phyloP scores from a whole-genome alignment of 768 basidiomycete genomes.

The Phylloporus arenicola region DNA sequence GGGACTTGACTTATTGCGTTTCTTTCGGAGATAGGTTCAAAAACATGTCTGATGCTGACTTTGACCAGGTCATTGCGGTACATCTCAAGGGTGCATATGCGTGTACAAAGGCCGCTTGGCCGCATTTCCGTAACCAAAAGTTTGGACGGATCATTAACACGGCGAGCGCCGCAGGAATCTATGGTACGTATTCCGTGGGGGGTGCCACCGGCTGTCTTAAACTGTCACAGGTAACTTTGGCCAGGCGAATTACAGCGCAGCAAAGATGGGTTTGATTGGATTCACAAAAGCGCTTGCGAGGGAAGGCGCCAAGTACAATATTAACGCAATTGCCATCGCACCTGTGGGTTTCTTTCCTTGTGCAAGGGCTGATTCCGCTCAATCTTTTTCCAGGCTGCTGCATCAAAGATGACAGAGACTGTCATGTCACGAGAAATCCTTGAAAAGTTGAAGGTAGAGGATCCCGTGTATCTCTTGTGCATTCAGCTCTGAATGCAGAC shows the following conservation, averaged over 20 bases:
- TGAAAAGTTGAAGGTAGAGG: conserved; percentile 65
- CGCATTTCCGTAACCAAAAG: conserved; percentile 89
- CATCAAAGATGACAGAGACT: conserved; percentile 93
- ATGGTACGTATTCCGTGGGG: conserved; percentile 48
- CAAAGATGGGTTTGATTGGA: conserved; percentile 91
- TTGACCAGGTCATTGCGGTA: conserved; percentile 82
- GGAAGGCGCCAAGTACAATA: conserved; percentile 90
- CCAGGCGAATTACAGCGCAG: conserved; percentile 96
- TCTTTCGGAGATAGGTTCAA: conserved; percentile 61
- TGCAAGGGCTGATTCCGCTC: neutral
- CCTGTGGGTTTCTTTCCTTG: conserved; percentile 51
- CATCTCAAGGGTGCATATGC: conserved; percentile 93
- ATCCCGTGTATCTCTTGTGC: neutral
- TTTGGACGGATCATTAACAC: conserved; percentile 94
- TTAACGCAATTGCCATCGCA: conserved; percentile 81
- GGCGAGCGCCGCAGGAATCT: conserved; percentile 90
- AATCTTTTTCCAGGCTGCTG: conserved; percentile 62
- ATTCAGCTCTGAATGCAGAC: neutral
- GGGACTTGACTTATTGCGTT: neutral
- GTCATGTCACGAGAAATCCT: conserved; percentile 94
- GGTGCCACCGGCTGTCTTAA: neutral
- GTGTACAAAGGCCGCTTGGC: conserved; percentile 95
- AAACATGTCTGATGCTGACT: conserved; percentile 95
- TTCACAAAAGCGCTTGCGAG: conserved; percentile 91
- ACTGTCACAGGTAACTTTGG: conserved; percentile 75